Evolutionary conservation across 495 filamentous ascomycete genomes (phyloP).

Genomic region (Aspergillus ellipticus): DNA sequence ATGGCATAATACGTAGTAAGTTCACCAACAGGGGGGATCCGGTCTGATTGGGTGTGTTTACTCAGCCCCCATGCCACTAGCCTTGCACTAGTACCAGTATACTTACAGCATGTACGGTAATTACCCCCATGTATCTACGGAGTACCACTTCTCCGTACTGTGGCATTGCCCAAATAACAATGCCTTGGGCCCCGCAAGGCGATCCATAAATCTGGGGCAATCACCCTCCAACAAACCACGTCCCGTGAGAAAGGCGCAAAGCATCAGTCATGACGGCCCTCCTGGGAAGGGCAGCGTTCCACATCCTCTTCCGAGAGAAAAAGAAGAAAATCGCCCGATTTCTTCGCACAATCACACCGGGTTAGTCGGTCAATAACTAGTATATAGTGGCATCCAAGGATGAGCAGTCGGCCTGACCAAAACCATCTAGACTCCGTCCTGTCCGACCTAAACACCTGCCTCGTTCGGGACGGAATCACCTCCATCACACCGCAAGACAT

Average conservation of each 20-base stretch:
- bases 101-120: no score
- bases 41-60: not conserved
- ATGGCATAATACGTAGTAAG: not conserved
- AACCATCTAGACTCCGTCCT: not conserved
- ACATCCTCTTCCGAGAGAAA: not conserved
- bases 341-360: slow-evolving; percentile 1
- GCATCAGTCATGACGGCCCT: not conserved
- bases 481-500: not conserved
- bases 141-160: no score
- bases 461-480: not conserved
- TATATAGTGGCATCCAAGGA: not conserved
- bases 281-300: not conserved
- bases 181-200: not conserved
- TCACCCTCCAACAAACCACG: not conserved
- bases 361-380: not conserved
- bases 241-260: not conserved
- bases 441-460: not conserved
- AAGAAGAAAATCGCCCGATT: not conserved
- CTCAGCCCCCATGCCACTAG: not conserved
- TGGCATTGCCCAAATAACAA: not conserved
- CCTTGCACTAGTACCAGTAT: not conserved
- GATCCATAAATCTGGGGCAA: not conserved
- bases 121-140: no score
- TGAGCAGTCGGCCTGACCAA: not conserved
- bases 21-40: slow-evolving; percentile 1